Conservation (phyloP, 495 filamentous ascomycete species). For the Penicillium herquei region DNA sequence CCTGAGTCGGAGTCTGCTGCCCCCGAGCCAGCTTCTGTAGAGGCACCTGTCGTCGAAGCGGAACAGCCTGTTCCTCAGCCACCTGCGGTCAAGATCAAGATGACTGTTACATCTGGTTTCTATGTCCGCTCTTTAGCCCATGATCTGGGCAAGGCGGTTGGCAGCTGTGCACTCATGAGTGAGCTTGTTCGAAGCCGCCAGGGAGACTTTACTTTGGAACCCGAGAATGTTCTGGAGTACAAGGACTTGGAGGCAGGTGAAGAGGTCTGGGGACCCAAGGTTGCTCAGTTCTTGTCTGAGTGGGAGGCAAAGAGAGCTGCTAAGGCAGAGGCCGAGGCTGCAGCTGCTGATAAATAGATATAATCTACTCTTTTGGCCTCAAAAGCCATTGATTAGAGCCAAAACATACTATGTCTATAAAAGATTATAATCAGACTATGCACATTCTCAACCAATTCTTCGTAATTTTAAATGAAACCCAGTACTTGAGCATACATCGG, state of each 20-base stretch:
- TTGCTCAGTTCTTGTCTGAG: constrained; percentile 60
- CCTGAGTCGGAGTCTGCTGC: constrained; percentile 19
- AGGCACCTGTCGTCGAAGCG: constrained; percentile 7
- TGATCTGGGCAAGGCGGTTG: constrained; percentile 81
- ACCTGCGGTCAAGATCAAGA: constrained; percentile 74
- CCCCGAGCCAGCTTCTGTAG: constrained; percentile 14
- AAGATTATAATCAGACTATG: too few relatives aligned
- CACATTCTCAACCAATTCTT: too few relatives aligned
- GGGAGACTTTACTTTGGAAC: constrained; percentile 64
- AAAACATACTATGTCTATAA: too few relatives aligned
- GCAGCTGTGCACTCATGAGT: constrained; percentile 83
- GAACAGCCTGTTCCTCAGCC: constrained; percentile 39
- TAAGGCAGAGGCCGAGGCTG: neutral
- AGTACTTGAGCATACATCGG: too few relatives aligned
- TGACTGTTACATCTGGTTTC: constrained; percentile 95
- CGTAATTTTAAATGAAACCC: too few relatives aligned
- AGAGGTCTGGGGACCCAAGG: constrained; percentile 76
- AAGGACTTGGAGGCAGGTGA: constrained; percentile 75
- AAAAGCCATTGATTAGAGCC: too few relatives aligned
- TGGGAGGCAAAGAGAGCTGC: constrained; percentile 49
- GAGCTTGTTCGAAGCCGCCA: constrained; percentile 78
- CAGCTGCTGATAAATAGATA: neutral
- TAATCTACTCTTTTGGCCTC: neutral
- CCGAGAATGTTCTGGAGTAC: constrained; percentile 76
- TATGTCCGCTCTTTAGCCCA: constrained; percentile 94